Evolutionary conservation across 768 basidiomycete species (phyloP), one percentile per base, ranked within the genome.

Genomic region (Zangia roseola): DNA sequence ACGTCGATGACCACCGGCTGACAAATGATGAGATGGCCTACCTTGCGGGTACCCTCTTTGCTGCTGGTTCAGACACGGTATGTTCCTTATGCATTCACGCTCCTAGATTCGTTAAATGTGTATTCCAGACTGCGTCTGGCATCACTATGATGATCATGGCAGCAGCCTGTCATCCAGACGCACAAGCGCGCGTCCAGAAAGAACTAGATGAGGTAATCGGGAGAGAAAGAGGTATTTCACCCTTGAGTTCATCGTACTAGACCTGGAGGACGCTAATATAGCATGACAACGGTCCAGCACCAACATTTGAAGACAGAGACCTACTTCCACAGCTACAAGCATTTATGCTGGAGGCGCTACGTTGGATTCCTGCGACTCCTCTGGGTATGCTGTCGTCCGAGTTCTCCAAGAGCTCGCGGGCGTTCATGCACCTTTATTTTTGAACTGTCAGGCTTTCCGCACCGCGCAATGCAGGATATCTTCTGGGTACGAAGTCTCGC

Each of bases 1-100:
- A 72, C 9, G 75, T 78, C 51, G 51, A 61, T 1, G 72, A 77
- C 43, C 73, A 79, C 25, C 73, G 71, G 10, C 70, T 83, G 2
- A 71, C 77, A 5, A 70, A 76, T 45, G 68, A 76, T 45, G 81
- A 84, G 52, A 72, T 74, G 3, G 74, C 81, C 0, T 84, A 82
- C 57, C 72, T 84, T 20, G 79, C 77, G 1, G 82, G 82, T 1
- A 72, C 73, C 30, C 75, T 84, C 68, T 84, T 82, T 49, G 80
- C 79, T 24, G 82, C 82, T 12, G 82, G 82, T 4, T 74, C 76
- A 1, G 81, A 82, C 52, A 83, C 82, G 20, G 70, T 64, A 40
- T 37, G 61, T 40, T n/a, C 19, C 17, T 26, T 23, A 16, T 10
- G 13, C 14, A 8, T n/a, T 16, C 7, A 6, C 17, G 19, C n/a